Evolutionary conservation across 345 rosid species (phyloP), one percentile per base, ranked within the genome.

Genomic region (Clausena lansium): DNA sequence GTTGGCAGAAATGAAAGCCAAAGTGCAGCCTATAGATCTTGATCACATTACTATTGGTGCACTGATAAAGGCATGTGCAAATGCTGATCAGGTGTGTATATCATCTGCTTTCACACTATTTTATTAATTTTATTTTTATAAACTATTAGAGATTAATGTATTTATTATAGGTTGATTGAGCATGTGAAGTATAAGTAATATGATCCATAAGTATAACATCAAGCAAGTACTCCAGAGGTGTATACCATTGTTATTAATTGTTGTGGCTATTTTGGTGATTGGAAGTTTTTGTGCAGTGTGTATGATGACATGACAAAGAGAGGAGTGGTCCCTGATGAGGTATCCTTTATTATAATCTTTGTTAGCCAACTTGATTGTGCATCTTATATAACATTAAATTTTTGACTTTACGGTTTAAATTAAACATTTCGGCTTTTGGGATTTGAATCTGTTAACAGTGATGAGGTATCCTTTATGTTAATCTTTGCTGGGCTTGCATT

Each of bases 21-120:
- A 95, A 87, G 76, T 78, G 25, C 98, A 88, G 36, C 99, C 99
- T 76, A 87, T 95, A 83, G 99, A 95, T 69, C 99, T 98, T 82
- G 98, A 95, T 85, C 96, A 95, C 73, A 68, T 95, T 52, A 93
- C 99, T 33, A 80, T 95, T 30, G 99, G 98, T 80, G 94, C 99
- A 63, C 80, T 95, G 82, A 91, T 93, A 67, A 93, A 85, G 83
- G 99, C 99, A 22, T 95, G 99, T 76, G 81, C 93, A 80, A 90
- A 90, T 74, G 92, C 96, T 81, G 93, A 93, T 59, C 94, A 95
- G 93, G 99, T 93, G 78, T 65, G 88, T 83, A 61, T 59, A 64
- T 57, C 20, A 9, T 24, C 36, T 77, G n/a, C n/a, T 35, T 67
- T 74, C 66, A 59, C 63, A 65, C n/a, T 52, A 33, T 76, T 27